phyloP scores from a whole-genome alignment of 345 rosid species.

The Murraya paniculata region DNA sequence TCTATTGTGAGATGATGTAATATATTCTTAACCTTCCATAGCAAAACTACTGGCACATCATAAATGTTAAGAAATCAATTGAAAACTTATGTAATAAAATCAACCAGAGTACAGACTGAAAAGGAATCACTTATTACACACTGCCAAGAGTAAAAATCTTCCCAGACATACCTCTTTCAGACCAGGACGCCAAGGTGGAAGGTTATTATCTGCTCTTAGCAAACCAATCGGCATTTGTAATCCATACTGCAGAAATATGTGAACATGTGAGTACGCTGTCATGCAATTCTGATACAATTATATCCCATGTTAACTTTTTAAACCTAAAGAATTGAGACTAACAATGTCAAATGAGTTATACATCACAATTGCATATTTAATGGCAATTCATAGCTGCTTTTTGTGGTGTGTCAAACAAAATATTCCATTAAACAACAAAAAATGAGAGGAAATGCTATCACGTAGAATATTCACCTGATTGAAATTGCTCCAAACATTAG shows the following conservation, averaged over 20 bases:
- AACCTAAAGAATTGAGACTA: not conserved
- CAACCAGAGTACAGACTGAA: not conserved
- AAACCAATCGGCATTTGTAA: slow-evolving; percentile 76
- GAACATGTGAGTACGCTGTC: slow-evolving; percentile 11
- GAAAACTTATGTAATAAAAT: not conserved
- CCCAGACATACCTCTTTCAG: slow-evolving; percentile 63
- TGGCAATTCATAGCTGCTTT: not conserved
- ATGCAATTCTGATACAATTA: not conserved
- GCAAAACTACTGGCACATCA: not conserved
- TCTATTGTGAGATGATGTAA: not conserved
- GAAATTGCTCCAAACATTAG: slow-evolving; percentile 98
- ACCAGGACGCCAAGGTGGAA: slow-evolving; percentile 94
- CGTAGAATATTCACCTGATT: slow-evolving; percentile 61
- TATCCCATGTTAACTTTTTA: not conserved
- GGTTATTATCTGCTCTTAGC: slow-evolving; percentile 86
- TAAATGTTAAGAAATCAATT: not conserved
- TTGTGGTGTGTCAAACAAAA: not conserved
- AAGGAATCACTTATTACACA: not conserved
- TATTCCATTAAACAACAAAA: not conserved
- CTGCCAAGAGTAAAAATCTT: not conserved
- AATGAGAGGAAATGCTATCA: not conserved
- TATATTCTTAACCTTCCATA: not conserved
- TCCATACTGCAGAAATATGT: slow-evolving; percentile 62
- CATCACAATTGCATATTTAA: not conserved
- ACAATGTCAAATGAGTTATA: not conserved